These are phyloP conservation scores for Paramecium octaurelia DNA, from an alignment of 73 alveolate genomes.

Conservation along the genomic window DNA sequence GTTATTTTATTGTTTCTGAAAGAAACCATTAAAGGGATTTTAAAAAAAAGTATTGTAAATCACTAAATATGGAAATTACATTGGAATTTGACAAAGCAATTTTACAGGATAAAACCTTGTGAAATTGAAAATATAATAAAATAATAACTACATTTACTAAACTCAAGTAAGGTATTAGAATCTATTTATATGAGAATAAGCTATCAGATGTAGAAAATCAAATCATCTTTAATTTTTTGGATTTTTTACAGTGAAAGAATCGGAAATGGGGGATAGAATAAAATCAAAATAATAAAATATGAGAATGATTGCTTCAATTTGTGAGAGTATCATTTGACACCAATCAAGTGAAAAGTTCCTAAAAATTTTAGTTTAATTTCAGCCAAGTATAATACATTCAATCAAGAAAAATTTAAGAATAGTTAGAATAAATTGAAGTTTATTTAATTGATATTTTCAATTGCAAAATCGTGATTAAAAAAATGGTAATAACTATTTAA, in stretches of 20 bases:
- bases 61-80: too few relatives aligned
- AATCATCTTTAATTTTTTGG: background rate
- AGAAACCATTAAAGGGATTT: too few relatives aligned
- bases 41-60: too few relatives aligned
- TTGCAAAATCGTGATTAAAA: too few relatives aligned
- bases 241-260: background rate
- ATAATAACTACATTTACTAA: background rate
- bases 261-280: background rate
- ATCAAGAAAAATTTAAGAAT: background rate
- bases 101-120: too few relatives aligned
- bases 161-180: background rate
- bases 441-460: too few relatives aligned
- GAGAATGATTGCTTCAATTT: background rate
- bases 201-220: background rate
- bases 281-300: background rate
- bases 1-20: background rate
- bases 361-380: too few relatives aligned
- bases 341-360: background rate
- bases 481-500: too few relatives aligned
- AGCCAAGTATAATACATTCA: background rate
- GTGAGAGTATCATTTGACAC: background rate
- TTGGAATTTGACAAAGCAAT: background rate
- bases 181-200: background rate
- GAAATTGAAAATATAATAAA: background rate
- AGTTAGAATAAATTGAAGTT: too few relatives aligned